Evolutionary conservation across 768 basidiomycete genomes (phyloP).

Genomic region (Xerocomus brunneocitrinus): DNA sequence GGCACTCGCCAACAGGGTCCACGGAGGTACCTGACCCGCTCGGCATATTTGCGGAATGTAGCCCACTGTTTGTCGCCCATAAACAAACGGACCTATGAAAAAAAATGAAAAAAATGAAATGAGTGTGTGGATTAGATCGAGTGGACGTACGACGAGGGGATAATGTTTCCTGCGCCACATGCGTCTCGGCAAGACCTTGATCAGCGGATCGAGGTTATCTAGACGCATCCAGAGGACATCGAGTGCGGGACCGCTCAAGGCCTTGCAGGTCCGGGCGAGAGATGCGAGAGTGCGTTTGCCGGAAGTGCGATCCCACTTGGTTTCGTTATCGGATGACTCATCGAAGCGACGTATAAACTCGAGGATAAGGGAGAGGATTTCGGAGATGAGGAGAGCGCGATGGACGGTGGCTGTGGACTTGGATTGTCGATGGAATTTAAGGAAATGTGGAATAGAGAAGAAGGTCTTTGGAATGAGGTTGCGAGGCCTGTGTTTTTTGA

Average conservation of each 20-base stretch:
- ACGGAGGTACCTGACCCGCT: constrained; percentile 19
- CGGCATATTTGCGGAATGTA: constrained; percentile 22
- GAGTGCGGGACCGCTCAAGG: constrained; percentile 20
- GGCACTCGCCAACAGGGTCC: constrained; percentile 22
- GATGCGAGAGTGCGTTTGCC: constrained; percentile 24
- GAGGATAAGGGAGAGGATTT: constrained; percentile 23
- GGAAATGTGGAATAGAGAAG: background rate
- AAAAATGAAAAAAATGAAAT: background rate
- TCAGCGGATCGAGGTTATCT: constrained; percentile 26
- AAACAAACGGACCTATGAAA: constrained; percentile 18
- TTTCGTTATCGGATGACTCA: constrained; percentile 16
- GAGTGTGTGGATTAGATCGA: background rate
- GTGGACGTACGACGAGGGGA: constrained; percentile 17
- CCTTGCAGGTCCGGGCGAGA: constrained; percentile 26
- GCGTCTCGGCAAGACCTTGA: constrained; percentile 20
- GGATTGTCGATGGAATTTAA: background rate
- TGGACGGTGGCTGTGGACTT: constrained; percentile 10
- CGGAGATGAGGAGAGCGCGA: constrained; percentile 18
- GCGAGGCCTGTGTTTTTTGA: constrained; percentile 1
- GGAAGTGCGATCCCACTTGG: constrained; percentile 6
- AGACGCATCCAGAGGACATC: constrained; percentile 28
- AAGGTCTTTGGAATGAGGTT: background rate
- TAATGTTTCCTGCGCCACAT: constrained; percentile 25
- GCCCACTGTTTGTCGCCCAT: constrained; percentile 27
- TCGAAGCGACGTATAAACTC: constrained; percentile 18